phyloP scores from a whole-genome alignment of 2,329 filamentous ascomycete genomes.

The Colletotrichum sidae region DNA sequence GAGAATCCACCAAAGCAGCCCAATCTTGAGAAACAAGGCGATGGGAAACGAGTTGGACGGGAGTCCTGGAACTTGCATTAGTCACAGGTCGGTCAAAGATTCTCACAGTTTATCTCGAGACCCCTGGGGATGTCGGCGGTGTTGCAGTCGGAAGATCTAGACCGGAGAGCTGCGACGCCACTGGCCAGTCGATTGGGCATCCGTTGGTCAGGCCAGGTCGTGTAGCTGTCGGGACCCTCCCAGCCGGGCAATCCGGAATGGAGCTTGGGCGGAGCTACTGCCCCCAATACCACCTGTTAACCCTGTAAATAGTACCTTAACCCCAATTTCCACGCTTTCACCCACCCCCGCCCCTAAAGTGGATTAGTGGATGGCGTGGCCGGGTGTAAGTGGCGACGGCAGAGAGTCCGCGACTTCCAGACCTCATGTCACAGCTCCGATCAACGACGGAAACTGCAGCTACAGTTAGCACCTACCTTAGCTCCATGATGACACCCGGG shows the following conservation, averaged over 20 bases:
- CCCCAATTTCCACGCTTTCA: neutral
- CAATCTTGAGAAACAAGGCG: conserved; percentile 21
- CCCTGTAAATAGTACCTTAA: conserved; percentile 1
- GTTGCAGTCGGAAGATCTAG: conserved; percentile 9
- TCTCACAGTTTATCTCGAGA: conserved; percentile 9
- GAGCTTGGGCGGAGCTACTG: neutral
- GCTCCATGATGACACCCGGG: neutral
- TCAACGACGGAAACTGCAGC: too few species aligned
- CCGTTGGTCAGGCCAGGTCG: neutral
- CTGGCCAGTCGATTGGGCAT: conserved; percentile 20
- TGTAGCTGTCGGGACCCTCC: conserved; percentile 1
- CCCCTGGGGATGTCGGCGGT: conserved; percentile 7
- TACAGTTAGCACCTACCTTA: too few species aligned
- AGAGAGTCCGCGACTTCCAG: conserved; percentile 24
- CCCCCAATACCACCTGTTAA: too few species aligned
- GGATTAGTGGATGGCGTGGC: conserved; percentile 1
- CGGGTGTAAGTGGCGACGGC: neutral
- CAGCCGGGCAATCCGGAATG: conserved; percentile 28
- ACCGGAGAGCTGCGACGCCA: conserved; percentile 12
- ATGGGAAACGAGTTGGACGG: conserved; percentile 18
- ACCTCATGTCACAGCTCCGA: conserved; percentile 3
- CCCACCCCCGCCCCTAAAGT: conserved; percentile 30
- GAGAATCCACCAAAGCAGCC: conserved; percentile 11
- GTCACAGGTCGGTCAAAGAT: conserved; percentile 23
- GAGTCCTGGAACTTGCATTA: neutral